Evolutionary conservation across 1,139 yeast genomes (phyloP), one percentile per base, ranked within the genome.

Genomic region (Blastobotrys malaysiensis): DNA sequence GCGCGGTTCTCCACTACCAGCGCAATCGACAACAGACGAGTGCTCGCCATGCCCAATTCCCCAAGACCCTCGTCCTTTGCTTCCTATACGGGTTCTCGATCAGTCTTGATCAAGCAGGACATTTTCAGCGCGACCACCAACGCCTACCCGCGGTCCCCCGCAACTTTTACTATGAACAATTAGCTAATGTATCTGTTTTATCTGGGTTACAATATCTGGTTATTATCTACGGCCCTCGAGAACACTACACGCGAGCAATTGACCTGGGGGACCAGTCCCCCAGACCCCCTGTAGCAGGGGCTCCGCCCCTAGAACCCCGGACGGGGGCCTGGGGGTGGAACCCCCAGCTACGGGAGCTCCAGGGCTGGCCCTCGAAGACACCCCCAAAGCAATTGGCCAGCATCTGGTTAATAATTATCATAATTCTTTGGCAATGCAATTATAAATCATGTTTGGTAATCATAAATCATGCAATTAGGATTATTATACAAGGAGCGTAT

Each of bases 1-100:
- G 96, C 97, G 2, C 56, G 60, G 19, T 56, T 31, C 16, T 31
- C 39, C 5, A 31, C 39, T n/a, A 31, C 16, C 5, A 31, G 39
- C 39, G 11, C 39, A 31, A 31, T 31, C n/a, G 39, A 31, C 39
- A 11, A 13, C 39, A 13, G 16, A 2, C 39, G 16, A 3, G 39
- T 31, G 5, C 16, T 31, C 16, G 39, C 39, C 3, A 13, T 11
- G 3, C 3, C 39, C 14, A 3, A 31, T 7, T 31, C 39, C 7
- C 11, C 11, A 5, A 14, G 39, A 13, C 3, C 39, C 11, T 31
- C 39, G 14, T 31, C 39, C 5, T 31, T 31, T 16, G 11, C 39
- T 11, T 31, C 39, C 11, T 13, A 31, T 16, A 31, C 39, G 11
- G 6, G 39, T 7, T 31, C 39, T 13, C 39, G 11, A n/a, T 13